Percentiles rank a stretch among this genome's conserved stretches.
Evolutionary conservation across 495 filamentous ascomycete genomes (phyloP).

Genomic region (Aspergillus nidulans): DNA sequence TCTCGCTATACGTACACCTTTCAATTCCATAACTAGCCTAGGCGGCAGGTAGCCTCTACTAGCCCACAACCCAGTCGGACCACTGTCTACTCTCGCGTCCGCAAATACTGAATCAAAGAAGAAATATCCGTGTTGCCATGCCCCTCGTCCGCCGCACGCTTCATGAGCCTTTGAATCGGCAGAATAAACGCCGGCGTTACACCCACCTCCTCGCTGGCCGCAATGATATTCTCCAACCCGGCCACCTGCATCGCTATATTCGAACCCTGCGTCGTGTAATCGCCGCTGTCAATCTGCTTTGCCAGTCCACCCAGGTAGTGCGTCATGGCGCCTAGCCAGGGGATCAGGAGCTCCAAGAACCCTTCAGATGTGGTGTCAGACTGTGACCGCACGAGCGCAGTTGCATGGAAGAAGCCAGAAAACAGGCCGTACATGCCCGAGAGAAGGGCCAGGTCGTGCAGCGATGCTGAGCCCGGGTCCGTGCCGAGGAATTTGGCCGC

Average conservation of each 20-base stretch:
- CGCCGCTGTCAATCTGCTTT: slow-evolving; percentile 11
- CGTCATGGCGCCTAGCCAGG: slow-evolving; percentile 8
- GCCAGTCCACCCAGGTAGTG: slow-evolving; percentile 3
- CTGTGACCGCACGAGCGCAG: slow-evolving; percentile 1
- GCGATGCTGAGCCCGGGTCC: slow-evolving; percentile 10
- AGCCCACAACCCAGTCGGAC: too few species aligned
- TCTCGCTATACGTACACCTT: too few species aligned
- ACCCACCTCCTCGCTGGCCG: slow-evolving; percentile 4
- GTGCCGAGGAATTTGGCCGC: slow-evolving; percentile 5
- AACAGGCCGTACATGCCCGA: slow-evolving; percentile 16
- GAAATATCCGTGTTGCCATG: slow-evolving; percentile 4
- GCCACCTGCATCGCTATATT: slow-evolving; percentile 12
- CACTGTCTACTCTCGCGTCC: too few species aligned
- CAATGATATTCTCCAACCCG: slow-evolving; percentile 8
- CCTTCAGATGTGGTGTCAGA: not conserved
- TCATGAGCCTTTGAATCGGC: not conserved
- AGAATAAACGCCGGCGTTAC: not conserved
- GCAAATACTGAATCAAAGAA: too few species aligned
- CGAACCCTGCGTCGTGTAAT: slow-evolving; percentile 7
- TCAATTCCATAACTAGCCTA: too few species aligned
- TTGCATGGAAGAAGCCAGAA: slow-evolving; percentile 12
- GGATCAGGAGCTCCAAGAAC: slow-evolving; percentile 3
- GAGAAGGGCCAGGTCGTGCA: slow-evolving; percentile 13
- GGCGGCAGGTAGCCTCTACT: too few species aligned
- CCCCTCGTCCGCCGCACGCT: slow-evolving; percentile 3